Conservation (phyloP, 257 asterid genomes). For the Hygrophila difformis region DNA sequence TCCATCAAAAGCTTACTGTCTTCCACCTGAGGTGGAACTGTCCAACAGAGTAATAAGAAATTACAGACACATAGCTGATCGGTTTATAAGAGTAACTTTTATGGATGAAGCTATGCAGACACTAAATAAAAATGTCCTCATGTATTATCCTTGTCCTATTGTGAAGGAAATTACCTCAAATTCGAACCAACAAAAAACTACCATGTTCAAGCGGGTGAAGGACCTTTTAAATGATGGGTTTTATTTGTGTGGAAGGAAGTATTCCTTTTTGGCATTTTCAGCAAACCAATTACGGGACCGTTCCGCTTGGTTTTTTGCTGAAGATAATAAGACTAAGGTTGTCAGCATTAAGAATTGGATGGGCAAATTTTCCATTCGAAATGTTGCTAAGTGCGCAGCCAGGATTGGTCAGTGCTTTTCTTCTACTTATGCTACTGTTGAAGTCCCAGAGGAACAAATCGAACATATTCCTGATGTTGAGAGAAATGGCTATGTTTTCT, state of each 20-base stretch:
- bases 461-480: constrained; percentile 38
- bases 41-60: constrained; percentile 76
- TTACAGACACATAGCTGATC: constrained; percentile 46
- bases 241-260: constrained; percentile 63
- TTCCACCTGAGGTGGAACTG: constrained; percentile 77
- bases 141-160: constrained; percentile 46
- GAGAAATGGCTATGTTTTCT: constrained; percentile 60
- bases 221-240: constrained; percentile 43
- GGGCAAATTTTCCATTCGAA: constrained; percentile 58
- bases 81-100: constrained; percentile 81
- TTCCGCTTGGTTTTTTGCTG: constrained; percentile 97
- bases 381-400: constrained; percentile 86
- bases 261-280: constrained; percentile 79
- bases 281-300: constrained; percentile 84
- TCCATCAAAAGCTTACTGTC: constrained; percentile 75
- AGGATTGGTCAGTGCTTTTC: constrained; percentile 97
- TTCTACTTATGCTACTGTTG: constrained; percentile 86
- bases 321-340: constrained; percentile 29
- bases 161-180: constrained; percentile 41
- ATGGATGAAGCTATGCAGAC: constrained; percentile 89
- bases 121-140: constrained; percentile 49
- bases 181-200: constrained; percentile 41
- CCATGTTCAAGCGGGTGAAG: constrained; percentile 65
- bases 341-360: constrained; percentile 58
- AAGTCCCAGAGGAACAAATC: constrained; percentile 39